Base-by-base conservation (phyloP, 305 asterid species). In the Euphrasia arctica region DNA sequence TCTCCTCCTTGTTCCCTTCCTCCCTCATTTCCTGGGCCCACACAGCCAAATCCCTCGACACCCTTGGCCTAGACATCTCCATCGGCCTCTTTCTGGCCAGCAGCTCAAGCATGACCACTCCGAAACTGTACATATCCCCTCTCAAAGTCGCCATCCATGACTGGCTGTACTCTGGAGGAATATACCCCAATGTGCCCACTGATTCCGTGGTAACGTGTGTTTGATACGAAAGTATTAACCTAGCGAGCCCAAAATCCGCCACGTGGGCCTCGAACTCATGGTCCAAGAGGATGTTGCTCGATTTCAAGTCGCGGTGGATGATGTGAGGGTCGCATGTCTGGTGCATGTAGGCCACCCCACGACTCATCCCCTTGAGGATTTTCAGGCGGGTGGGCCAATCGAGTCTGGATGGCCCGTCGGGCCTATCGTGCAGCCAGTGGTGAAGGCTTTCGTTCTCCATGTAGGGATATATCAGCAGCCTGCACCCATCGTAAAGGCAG, bases 401-500 rank as follows among this genome's bases (percentile, higher is more conserved):
- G 2, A 25, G 27, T 25, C 27, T 25, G 27, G 27, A 25, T 25
- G 27, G 87, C 68, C 96, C 97, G 49, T 88, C 96, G 3, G 88
- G 79, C 66, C 83, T 88, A 78, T 93, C 97, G 5, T 93, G 99
- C 76, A 93, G 66, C 97, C 99, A 93, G 82, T 80, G 88, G 71
- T 90, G 97, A n/a, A 93, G 79, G 74, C 97, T 93, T 58, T 97
- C 99, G 28, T 93, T 93, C 69, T 93, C 97, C 99, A 90, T 93
- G 68, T 80, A 93, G 41, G 99, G 73, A 58, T 93, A 93, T 67
- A 93, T 82, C 76, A 93, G 77, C 79, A 93, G 68, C 66, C 96
- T 80, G 64, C 55, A 79, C 99, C 99, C 97, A 60, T 85, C 95
- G 57, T 93, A 96, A 66, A 90, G 82, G 64, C 97, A 93, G 78